Conservation (phyloP, 345 rosid species). For the Ailanthus altissimus region DNA sequence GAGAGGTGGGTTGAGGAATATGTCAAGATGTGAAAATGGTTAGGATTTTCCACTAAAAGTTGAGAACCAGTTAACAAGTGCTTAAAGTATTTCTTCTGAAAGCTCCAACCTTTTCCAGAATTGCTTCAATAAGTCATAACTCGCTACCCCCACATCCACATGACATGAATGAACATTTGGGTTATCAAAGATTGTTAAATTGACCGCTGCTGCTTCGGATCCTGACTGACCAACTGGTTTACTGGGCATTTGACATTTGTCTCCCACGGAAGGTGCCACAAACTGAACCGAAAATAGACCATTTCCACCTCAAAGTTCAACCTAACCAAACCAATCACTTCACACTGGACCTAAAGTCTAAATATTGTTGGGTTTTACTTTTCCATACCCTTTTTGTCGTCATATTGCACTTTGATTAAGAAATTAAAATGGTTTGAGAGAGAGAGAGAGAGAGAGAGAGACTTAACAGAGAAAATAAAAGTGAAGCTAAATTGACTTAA, state of each 20-base stretch:
- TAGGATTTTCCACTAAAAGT: background rate
- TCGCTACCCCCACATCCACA: background rate
- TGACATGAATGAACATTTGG: background rate
- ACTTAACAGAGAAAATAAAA: background rate
- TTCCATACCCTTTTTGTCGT: background rate
- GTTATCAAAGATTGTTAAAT: background rate
- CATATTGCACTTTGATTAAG: constrained; percentile 6
- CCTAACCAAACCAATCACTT: background rate
- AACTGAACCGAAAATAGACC: background rate
- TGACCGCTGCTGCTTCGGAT: constrained; percentile 4
- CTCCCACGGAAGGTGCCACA: background rate
- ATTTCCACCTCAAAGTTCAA: background rate
- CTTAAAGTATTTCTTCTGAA: background rate
- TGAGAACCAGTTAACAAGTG: background rate
- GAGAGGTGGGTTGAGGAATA: background rate
- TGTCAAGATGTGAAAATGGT: background rate
- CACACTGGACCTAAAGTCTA: constrained; percentile 3
- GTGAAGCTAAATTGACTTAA: background rate
- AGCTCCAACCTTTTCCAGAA: background rate
- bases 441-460: background rate
- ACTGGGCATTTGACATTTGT: background rate
- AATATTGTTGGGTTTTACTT: background rate
- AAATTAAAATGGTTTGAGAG: background rate
- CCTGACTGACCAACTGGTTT: background rate
- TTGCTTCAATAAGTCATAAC: background rate